Conservation (phyloP, 129 eudicot species). For the Helianthus tuberosus region DNA sequence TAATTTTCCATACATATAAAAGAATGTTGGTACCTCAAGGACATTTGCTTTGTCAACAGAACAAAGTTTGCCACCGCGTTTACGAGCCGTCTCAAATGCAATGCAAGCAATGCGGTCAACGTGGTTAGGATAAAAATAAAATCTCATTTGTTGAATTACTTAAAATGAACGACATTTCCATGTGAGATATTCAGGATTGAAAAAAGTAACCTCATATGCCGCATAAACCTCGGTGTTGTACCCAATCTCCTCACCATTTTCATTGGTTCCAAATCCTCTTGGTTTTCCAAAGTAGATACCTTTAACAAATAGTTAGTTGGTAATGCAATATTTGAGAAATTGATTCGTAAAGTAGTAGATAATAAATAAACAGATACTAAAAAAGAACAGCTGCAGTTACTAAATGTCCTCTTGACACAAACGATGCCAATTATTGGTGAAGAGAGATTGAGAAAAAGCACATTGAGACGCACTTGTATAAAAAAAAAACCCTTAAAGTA, state of each 20-base stretch:
- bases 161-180: neutral
- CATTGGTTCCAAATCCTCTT: slow-evolving; percentile 84
- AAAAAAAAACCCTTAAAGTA: neutral
- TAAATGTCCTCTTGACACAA: neutral
- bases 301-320: slow-evolving; percentile 17
- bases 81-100: slow-evolving; percentile 94
- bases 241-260: slow-evolving; percentile 83
- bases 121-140: slow-evolving; percentile 33
- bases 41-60: slow-evolving; percentile 99
- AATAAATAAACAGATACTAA: neutral
- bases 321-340: slow-evolving; percentile 1
- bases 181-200: neutral
- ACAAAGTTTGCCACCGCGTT: slow-evolving; percentile 87
- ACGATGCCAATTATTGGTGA: neutral
- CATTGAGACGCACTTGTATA: neutral
- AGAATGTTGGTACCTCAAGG: slow-evolving; percentile 62
- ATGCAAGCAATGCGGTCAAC: slow-evolving; percentile 95
- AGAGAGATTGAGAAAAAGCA: neutral
- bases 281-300: slow-evolving; percentile 99
- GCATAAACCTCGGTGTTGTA: slow-evolving; percentile 96
- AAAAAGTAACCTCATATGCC: slow-evolving; percentile 62
- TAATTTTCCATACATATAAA: no score
- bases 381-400: neutral
- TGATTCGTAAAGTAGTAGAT: neutral
- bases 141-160: slow-evolving; percentile 1